These are phyloP conservation scores for Coffea canephora DNA, from an alignment of 257 asterid genomes.

Conservation along the genomic window DNA sequence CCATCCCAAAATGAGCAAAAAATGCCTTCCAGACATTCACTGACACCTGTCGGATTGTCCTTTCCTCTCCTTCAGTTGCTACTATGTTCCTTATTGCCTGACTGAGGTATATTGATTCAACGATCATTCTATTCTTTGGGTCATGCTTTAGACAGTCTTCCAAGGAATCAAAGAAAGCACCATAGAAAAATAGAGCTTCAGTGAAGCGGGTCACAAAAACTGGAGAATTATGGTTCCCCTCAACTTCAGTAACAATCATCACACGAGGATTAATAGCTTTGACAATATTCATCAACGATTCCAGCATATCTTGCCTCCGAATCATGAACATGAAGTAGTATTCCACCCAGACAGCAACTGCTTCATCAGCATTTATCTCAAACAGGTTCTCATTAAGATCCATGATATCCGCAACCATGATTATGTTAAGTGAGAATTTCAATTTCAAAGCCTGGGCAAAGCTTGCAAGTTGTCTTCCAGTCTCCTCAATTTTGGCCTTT, in stretches of 20 bases:
- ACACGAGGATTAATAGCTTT: slow-evolving; percentile 19
- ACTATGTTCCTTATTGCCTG: slow-evolving; percentile 24
- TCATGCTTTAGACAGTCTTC: slow-evolving; percentile 26
- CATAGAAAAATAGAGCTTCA: slow-evolving; percentile 31
- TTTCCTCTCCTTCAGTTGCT: slow-evolving; percentile 35
- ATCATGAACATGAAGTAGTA: slow-evolving; percentile 39
- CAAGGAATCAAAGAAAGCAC: slow-evolving; percentile 31
- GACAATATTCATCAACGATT: slow-evolving; percentile 37
- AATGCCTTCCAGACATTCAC: slow-evolving; percentile 47
- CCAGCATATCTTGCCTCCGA: slow-evolving; percentile 30
- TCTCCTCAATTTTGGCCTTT: slow-evolving; percentile 38
- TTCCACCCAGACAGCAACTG: slow-evolving; percentile 36
- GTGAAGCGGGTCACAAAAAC: slow-evolving; percentile 28
- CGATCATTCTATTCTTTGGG: slow-evolving; percentile 13
- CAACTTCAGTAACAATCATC: slow-evolving; percentile 23
- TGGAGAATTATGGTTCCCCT: slow-evolving; percentile 27
- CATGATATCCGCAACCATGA: slow-evolving; percentile 41
- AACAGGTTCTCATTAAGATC: slow-evolving; percentile 31
- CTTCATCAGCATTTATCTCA: slow-evolving; percentile 37
- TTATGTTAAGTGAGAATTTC: slow-evolving; percentile 34
- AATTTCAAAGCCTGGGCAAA: slow-evolving; percentile 50
- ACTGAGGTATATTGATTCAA: slow-evolving; percentile 23
- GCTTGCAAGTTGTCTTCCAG: slow-evolving; percentile 36
- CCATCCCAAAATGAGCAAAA: slow-evolving; percentile 33
- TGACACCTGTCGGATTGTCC: slow-evolving; percentile 39